Evolutionary conservation across 192 early-diverging fungal genomes (phyloP), one percentile per base, ranked within the genome.

Genomic region (Allomyces macrogynus): DNA sequence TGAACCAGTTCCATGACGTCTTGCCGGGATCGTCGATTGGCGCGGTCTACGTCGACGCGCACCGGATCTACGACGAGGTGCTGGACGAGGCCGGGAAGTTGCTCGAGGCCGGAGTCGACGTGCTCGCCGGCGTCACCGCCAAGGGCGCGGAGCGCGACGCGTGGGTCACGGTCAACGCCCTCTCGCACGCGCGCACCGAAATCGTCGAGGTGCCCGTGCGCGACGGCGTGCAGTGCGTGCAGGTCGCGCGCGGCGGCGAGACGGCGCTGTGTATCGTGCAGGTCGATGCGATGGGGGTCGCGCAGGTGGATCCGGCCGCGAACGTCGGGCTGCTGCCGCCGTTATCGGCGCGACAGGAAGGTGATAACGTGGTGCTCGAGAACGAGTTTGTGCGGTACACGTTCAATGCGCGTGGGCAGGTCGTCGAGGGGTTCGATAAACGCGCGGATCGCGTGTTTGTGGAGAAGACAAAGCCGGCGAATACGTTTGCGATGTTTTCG

Each of bases 1-100:
- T 99, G 27, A 92, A 89, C 70, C 96, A 99, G 81, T 99, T 99
- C 71, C 96, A 99, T 68, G 94, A 97, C 75, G 89, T 97, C 5
- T 76, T 99, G 60, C 92, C 96, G 0, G 96, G 96, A 0, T 87
- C 88, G 4, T 77, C 84, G 18, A 97, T 99, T 68, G 89, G 84
- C 44, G 73, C 90, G 71, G 96, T 94, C 23, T 95, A 94, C 72
- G 73, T 82, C 22, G 96, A 99, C 73, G 91, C 87, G 16, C 75
- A 78, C 40, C 70, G 71, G 65, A 73, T 75, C 18, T 81, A 75
- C 66, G 65, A 66, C 8, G 68, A 78, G 18, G 67, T 74, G 1
- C 11, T 71, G 1, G 63, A 54, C 24, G 74, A 77, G 71, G 78
- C 75, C 10, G 66, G 54, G 9, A 65, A 66, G 5, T 49, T 88